phyloP scores from a whole-genome alignment of 106 monocot genomes.

The Acanthochlamys bracteata region DNA sequence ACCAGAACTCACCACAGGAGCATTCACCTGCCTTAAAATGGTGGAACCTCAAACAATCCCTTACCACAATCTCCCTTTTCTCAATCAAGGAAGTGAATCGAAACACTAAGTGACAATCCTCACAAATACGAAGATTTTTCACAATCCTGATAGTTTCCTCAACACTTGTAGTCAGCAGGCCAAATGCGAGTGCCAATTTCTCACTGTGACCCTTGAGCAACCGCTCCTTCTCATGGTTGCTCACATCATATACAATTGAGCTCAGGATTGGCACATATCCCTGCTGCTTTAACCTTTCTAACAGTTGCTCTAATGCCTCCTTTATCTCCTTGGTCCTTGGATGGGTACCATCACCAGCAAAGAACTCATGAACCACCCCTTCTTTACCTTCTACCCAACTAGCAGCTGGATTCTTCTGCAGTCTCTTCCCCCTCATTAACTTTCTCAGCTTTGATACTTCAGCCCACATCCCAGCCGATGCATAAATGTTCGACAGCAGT shows the following conservation, averaged over 20 bases:
- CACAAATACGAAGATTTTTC: slow-evolving; percentile 64
- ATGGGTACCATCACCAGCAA: slow-evolving; percentile 46
- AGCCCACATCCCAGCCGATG: slow-evolving; percentile 59
- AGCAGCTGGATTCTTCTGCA: slow-evolving; percentile 48
- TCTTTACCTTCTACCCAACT: slow-evolving; percentile 52
- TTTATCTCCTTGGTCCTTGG: slow-evolving; percentile 49
- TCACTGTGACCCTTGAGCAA: slow-evolving; percentile 64
- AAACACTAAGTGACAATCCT: slow-evolving; percentile 65
- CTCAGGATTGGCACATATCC: slow-evolving; percentile 34
- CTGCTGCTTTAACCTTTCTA: slow-evolving; percentile 27
- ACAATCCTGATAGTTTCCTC: slow-evolving; percentile 36
- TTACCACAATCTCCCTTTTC: slow-evolving; percentile 41
- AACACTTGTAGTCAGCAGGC: slow-evolving; percentile 26
- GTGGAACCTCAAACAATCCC: slow-evolving; percentile 68
- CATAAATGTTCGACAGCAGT: slow-evolving; percentile 48
- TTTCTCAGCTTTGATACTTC: slow-evolving; percentile 55
- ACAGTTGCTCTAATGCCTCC: slow-evolving; percentile 33
- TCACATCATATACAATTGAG: slow-evolving; percentile 31
- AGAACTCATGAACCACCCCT: slow-evolving; percentile 61
- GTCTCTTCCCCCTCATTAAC: slow-evolving; percentile 38
- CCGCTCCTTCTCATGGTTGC: slow-evolving; percentile 44
- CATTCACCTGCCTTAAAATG: slow-evolving; percentile 52
- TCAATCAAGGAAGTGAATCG: slow-evolving; percentile 31
- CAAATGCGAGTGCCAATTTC: slow-evolving; percentile 68
- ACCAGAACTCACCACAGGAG: slow-evolving; percentile 59